Conservation (phyloP, 2,329 filamentous ascomycete genomes). For the Dothistroma pini region DNA sequence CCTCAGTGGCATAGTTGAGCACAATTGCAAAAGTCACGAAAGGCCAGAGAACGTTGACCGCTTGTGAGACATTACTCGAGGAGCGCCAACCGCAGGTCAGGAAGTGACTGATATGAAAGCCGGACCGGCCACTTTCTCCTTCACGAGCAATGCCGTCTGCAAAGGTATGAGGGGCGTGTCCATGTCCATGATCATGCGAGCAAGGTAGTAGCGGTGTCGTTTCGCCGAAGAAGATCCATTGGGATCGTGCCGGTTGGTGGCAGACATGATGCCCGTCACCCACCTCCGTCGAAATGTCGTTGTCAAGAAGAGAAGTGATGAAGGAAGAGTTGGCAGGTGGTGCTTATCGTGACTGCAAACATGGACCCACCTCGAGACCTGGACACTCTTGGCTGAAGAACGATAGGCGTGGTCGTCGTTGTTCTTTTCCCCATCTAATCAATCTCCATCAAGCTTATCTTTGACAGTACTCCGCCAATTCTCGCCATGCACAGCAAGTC, state of each 20-base stretch:
- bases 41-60: constrained; percentile 50
- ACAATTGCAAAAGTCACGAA: constrained; percentile 46
- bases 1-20: constrained; percentile 44
- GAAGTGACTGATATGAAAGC: constrained; percentile 44
- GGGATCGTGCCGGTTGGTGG: neutral
- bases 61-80: constrained; percentile 44
- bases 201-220: constrained; percentile 12
- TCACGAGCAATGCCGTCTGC: constrained; percentile 29
- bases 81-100: constrained; percentile 42
- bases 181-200: neutral
- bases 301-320: neutral
- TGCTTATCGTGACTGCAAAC: neutral
- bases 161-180: constrained; percentile 17
- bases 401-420: neutral
- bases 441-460: neutral
- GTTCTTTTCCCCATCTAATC: neutral
- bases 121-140: constrained; percentile 46
- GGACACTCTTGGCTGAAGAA: neutral
- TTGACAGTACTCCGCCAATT: neutral
- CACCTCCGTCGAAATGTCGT: too few species aligned
- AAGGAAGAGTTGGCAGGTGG: neutral
- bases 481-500: neutral
- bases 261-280: neutral
- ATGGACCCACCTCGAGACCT: neutral
- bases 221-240: constrained; percentile 1